Conservation (phyloP, 2,329 filamentous ascomycete genomes). For the Fusarium sp. region DNA sequence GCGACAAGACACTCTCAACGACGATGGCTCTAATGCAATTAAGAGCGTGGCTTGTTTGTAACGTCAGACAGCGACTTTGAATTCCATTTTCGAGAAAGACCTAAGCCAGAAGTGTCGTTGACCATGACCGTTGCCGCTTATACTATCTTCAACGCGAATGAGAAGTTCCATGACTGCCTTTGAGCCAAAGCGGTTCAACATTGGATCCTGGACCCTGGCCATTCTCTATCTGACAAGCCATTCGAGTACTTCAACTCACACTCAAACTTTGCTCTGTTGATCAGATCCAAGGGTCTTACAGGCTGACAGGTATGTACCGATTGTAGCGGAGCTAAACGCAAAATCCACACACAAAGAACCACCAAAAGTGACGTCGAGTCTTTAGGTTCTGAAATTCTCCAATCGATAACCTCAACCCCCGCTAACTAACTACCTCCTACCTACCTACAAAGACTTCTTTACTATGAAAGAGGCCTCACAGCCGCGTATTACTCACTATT, state of each 20-base stretch:
- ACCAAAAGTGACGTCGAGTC: conserved; percentile 36
- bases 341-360: conserved; percentile 18
- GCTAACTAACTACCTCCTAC: no score
- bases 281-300: conserved; percentile 17
- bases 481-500: background rate
- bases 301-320: background rate
- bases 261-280: conserved; percentile 1
- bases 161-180: background rate
- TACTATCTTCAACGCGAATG: no score
- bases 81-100: no score
- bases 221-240: background rate
- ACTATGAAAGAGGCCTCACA: conserved; percentile 8
- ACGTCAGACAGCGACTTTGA: no score
- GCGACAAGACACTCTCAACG: background rate
- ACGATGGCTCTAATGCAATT: conserved; percentile 4
- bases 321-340: background rate
- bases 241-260: background rate
- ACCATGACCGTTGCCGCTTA: no score
- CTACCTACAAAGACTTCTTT: background rate
- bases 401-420: conserved; percentile 21
- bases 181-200: background rate
- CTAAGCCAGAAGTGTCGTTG: no score
- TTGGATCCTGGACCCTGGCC: no score
- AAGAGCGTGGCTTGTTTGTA: background rate
- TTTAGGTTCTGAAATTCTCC: conserved; percentile 24